Conservation (phyloP, 495 filamentous ascomycete species). For the Cryomyces minteri region DNA sequence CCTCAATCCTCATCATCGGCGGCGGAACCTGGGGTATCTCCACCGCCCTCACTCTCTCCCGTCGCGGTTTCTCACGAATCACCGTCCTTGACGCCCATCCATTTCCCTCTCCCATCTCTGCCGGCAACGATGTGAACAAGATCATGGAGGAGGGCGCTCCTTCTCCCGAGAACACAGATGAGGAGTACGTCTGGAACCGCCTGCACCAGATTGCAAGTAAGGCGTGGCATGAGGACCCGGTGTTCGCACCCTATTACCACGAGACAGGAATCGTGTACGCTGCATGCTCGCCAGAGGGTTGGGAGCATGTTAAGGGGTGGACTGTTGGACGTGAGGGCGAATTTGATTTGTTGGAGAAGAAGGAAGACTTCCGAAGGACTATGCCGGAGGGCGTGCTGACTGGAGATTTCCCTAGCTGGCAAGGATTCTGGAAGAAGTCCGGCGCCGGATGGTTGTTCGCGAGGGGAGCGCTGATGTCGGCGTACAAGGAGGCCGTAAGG, state of each 20-base stretch:
- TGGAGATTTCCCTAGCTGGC: slow-evolving; percentile 31
- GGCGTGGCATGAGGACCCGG: slow-evolving; percentile 28
- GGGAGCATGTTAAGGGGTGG: slow-evolving; percentile 17
- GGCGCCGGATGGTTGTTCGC: slow-evolving; percentile 34
- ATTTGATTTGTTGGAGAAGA: slow-evolving; percentile 12
- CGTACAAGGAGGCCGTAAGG: slow-evolving; percentile 23
- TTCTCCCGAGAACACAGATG: slow-evolving; percentile 7
- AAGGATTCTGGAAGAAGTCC: slow-evolving; percentile 24
- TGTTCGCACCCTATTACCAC: slow-evolving; percentile 32
- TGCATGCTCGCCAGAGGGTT: slow-evolving; percentile 19
- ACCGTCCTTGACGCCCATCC: slow-evolving; percentile 27
- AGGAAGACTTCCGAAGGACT: slow-evolving; percentile 28
- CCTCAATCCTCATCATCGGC: slow-evolving; percentile 25
- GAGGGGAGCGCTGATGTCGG: slow-evolving; percentile 25
- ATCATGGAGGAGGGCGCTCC: slow-evolving; percentile 32
- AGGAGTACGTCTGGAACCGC: slow-evolving; percentile 21
- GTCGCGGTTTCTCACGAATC: slow-evolving; percentile 28
- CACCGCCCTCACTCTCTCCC: slow-evolving; percentile 30
- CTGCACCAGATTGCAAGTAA: slow-evolving; percentile 21
- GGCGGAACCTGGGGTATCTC: slow-evolving; percentile 34
- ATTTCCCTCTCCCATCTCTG: slow-evolving; percentile 28
- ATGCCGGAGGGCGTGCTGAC: slow-evolving; percentile 34
- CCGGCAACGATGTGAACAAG: slow-evolving; percentile 38
- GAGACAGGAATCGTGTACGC: slow-evolving; percentile 27
- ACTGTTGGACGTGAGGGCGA: slow-evolving; percentile 11